Evolutionary conservation across 2,329 filamentous ascomycete species (phyloP), one percentile per base, ranked within the genome.

Genomic region (Juglanconis oblonga): DNA sequence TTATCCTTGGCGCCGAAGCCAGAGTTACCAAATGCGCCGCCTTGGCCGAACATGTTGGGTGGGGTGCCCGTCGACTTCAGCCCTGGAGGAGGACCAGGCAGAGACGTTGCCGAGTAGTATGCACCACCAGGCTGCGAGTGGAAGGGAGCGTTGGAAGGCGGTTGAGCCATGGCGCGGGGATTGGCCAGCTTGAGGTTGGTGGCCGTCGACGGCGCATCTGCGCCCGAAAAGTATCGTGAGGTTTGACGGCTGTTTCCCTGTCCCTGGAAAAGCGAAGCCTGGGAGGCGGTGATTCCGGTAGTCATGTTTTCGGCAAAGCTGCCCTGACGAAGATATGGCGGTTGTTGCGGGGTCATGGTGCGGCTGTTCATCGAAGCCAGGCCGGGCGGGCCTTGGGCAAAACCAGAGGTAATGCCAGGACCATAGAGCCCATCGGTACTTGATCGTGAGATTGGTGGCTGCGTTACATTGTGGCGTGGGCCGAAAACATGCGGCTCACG

Each of bases 61-160:
- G 95, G 94, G 17, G 94, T 98, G 47, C 92, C 92, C 2, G 93
- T 93, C 29, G 94, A 96, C 77, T 99, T 99, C 33, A 99, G 81
- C 9, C 95, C 95, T 0, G 95, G 96, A 62, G 95, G 95, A 33
- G 96, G 95, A 3, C 93, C 94, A 69, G 96, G 92, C 69, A 97
- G 92, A 9, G 91, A 91, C 57, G 87, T 88, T 32, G 58, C 38
- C 52, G 88, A 85, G 73, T 95, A 97, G 72, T 92, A 95, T 64
- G 91, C 90, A 65, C 82, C 85, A 65, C 81, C 74, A 73, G 85
- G 74, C 67, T 87, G 83, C 45, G 79, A 77, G 66, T 87, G 86
- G 69, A 84, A 83, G 52, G 88, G 90, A 87, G 94, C 91, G 88
- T 93, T 95, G n/a, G 89, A 88, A 55, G 87, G 86, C 73, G 92